Conservation (phyloP, 345 rosid genomes). For the Eucalyptus sp. region DNA sequence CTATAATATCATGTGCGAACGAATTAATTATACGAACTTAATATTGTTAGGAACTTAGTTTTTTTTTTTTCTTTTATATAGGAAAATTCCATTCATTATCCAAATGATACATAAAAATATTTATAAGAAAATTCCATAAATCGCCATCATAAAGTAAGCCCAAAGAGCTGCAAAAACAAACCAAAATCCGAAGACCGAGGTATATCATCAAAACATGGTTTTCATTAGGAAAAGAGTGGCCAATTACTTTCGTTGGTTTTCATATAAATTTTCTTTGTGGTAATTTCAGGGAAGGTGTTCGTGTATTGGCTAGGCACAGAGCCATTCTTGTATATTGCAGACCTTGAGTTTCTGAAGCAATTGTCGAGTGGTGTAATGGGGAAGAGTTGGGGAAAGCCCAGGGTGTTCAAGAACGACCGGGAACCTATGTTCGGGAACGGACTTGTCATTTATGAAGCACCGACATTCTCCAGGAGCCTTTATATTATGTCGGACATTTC, state of each 20-base stretch:
- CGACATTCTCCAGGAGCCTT: too few species aligned
- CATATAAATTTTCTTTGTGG: not conserved
- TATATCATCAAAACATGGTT: not conserved
- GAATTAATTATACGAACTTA: not conserved
- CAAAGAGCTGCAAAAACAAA: not conserved
- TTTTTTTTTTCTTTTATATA: too few species aligned
- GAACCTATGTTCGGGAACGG: slow-evolving; percentile 93
- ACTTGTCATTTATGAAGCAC: slow-evolving; percentile 16
- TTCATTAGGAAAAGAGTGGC: too few species aligned
- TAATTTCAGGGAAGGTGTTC: slow-evolving; percentile 72
- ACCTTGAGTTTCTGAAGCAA: slow-evolving; percentile 69
- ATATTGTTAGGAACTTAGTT: not conserved
- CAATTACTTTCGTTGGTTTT: not conserved
- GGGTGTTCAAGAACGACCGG: slow-evolving; percentile 70
- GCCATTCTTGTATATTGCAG: slow-evolving; percentile 87
- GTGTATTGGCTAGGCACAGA: slow-evolving; percentile 89
- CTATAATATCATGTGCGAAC: not conserved
- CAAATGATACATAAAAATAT: not conserved
- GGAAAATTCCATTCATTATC: not conserved
- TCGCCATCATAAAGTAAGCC: not conserved
- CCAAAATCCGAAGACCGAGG: not conserved
- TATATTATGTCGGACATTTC: too few species aligned
- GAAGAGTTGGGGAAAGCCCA: slow-evolving; percentile 93
- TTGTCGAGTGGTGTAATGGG: slow-evolving; percentile 79
- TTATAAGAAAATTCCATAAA: not conserved